Evolutionary conservation across 2,329 filamentous ascomycete genomes (phyloP).

Genomic region (Claviceps humidiphila): DNA sequence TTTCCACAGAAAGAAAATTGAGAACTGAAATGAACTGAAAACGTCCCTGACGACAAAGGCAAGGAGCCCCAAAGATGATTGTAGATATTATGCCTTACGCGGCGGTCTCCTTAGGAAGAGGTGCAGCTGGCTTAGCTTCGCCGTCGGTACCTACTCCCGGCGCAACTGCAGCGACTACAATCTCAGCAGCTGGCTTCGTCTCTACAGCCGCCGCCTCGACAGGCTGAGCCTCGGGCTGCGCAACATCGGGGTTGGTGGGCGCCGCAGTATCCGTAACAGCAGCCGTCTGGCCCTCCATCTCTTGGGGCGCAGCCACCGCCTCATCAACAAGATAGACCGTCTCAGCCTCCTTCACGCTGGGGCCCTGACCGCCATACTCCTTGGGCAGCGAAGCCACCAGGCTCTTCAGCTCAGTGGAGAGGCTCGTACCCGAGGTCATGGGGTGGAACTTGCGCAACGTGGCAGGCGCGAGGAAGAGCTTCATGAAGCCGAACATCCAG

Average conservation of each 20-base stretch:
- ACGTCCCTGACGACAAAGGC: not conserved
- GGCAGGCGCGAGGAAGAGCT: slow-evolving; percentile 59
- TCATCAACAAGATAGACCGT: slow-evolving; percentile 17
- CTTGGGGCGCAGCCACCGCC: slow-evolving; percentile 1
- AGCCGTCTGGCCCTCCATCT: slow-evolving; percentile 4
- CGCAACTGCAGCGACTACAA: not conserved
- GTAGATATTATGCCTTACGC: not conserved
- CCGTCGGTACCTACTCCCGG: slow-evolving; percentile 3
- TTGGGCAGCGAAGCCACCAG: slow-evolving; percentile 55
- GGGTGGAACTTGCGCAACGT: slow-evolving; percentile 72
- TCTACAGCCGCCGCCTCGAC: slow-evolving; percentile 2
- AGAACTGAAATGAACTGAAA: not conserved
- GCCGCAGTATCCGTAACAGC: slow-evolving; percentile 4
- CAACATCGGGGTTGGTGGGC: slow-evolving; percentile 1
- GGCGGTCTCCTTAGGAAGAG: slow-evolving; percentile 3
- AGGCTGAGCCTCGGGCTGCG: slow-evolving; percentile 1
- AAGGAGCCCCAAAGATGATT: not conserved
- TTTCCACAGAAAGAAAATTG: not conserved
- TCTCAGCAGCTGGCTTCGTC: not conserved
- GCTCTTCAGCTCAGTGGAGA: slow-evolving; percentile 45
- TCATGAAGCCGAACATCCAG: slow-evolving; percentile 67
- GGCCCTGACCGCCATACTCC: slow-evolving; percentile 65
- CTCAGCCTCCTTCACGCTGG: slow-evolving; percentile 24
- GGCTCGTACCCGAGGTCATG: slow-evolving; percentile 56
- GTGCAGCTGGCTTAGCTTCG: slow-evolving; percentile 4